A percentile compares a stretch with the other conserved stretches of the same genome.
Conservation (phyloP, 129 eudicot genomes). For the Helichrysum umbraculigerum region DNA sequence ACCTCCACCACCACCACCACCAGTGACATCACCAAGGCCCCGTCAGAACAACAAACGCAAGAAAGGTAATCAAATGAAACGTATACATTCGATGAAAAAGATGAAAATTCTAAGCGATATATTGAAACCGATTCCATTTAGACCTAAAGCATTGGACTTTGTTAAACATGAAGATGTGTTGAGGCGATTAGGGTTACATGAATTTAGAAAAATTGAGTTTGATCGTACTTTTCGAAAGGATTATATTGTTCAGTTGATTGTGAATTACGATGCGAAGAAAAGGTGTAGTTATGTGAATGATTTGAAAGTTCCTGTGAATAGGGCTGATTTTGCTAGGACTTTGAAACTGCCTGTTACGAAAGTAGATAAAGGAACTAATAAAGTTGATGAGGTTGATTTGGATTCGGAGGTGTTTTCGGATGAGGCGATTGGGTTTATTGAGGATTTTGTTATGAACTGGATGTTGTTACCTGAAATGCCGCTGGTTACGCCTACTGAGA, state of each 20-base stretch:
- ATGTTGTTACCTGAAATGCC: constrained; percentile 67
- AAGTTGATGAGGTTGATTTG: constrained; percentile 43
- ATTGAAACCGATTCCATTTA: constrained; percentile 50
- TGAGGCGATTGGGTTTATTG: constrained; percentile 50
- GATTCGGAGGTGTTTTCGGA: constrained; percentile 42
- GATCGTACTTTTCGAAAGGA: constrained; percentile 49
- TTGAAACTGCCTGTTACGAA: constrained; percentile 52
- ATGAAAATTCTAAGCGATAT: constrained; percentile 28
- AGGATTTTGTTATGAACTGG: constrained; percentile 64
- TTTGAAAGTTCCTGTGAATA: constrained; percentile 37
- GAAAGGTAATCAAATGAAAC: background rate
- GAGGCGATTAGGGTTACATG: constrained; percentile 58
- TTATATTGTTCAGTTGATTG: constrained; percentile 65
- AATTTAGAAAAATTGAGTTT: constrained; percentile 60
- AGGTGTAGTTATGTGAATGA: constrained; percentile 54
- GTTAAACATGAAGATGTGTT: constrained; percentile 46
- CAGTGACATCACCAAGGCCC: background rate
- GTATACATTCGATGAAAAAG: background rate
- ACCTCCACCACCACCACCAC: background rate
- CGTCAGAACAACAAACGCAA: background rate
- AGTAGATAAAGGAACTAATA: constrained; percentile 41
- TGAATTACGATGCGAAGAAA: constrained; percentile 37
- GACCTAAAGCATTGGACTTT: constrained; percentile 49
- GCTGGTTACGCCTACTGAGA: constrained; percentile 60
- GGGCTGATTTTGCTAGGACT: constrained; percentile 60